These are phyloP conservation scores for Boletus patriciae DNA, from an alignment of 768 basidiomycete species.

Conservation along the genomic window DNA sequence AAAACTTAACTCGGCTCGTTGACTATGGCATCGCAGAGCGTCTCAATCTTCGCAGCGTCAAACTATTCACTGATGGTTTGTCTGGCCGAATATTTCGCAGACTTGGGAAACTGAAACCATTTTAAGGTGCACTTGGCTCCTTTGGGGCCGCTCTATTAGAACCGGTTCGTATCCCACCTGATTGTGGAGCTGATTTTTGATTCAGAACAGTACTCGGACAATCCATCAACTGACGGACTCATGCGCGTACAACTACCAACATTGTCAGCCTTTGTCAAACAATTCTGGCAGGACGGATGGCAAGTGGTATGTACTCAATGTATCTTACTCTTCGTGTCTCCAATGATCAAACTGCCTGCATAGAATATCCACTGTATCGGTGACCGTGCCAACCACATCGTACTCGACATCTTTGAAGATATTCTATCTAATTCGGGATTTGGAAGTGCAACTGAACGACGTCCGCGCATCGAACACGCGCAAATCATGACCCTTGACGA, in stretches of 20 bases:
- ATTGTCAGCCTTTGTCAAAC: conserved; percentile 53
- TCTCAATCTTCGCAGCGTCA: conserved; percentile 64
- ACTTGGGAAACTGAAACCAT: conserved; percentile 4
- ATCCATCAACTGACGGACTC: conserved; percentile 67
- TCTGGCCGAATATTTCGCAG: not conserved
- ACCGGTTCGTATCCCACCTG: conserved; percentile 38
- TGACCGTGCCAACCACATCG: conserved; percentile 81
- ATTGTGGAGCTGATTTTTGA: not conserved
- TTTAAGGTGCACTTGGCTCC: conserved; percentile 79
- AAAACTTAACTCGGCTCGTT: conserved; percentile 54
- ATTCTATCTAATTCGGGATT: conserved; percentile 40
- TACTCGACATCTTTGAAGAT: conserved; percentile 81
- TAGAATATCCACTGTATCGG: conserved; percentile 90
- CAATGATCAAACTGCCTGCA: not conserved
- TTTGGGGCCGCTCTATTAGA: conserved; percentile 88
- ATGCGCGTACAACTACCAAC: conserved; percentile 58
- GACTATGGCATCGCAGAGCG: conserved; percentile 56
- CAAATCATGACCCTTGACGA: conserved; percentile 81
- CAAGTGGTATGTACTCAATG: conserved; percentile 64
- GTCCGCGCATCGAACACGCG: conserved; percentile 90
- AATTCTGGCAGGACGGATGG: conserved; percentile 74
- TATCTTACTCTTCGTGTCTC: not conserved
- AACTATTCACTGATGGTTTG: conserved; percentile 74
- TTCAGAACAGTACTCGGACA: conserved; percentile 62
- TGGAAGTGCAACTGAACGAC: conserved; percentile 39